Percentiles rank a stretch among this genome's conserved stretches.
Evolutionary conservation across 192 early-diverging fungal genomes (phyloP).

Genomic region (Phycomyces blakesleeanus): DNA sequence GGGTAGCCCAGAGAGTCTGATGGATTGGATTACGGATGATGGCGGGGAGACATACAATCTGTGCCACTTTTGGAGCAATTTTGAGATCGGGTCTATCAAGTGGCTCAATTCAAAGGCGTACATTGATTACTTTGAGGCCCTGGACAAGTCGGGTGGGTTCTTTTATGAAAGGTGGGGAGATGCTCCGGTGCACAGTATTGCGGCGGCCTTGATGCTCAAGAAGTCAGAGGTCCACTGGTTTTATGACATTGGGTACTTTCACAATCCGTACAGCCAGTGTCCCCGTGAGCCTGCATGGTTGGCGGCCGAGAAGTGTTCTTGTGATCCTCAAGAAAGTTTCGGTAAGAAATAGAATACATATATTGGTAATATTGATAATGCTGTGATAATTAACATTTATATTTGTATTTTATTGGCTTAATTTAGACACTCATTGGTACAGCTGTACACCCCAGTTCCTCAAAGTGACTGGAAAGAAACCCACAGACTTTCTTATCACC

Average conservation of each 20-base stretch:
- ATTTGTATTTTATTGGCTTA: too few species aligned
- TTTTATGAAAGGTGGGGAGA: slow-evolving; percentile 85
- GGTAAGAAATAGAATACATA: slow-evolving; percentile 41
- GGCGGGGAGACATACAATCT: slow-evolving; percentile 54
- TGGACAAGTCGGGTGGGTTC: slow-evolving; percentile 80
- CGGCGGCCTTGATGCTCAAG: slow-evolving; percentile 52
- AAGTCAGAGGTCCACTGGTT: slow-evolving; percentile 66
- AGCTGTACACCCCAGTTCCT: slow-evolving; percentile 23
- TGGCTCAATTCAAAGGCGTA: slow-evolving; percentile 67
- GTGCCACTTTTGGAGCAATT: slow-evolving; percentile 80
- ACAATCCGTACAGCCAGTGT: slow-evolving; percentile 59
- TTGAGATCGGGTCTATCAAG: slow-evolving; percentile 69
- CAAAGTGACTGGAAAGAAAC: slow-evolving; percentile 18
- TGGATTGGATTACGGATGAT: slow-evolving; percentile 51
- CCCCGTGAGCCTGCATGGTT: slow-evolving; percentile 44
- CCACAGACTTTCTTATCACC: slow-evolving; percentile 23
- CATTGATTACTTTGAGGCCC: slow-evolving; percentile 58
- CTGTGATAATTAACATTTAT: too few species aligned
- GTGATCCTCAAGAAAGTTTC: slow-evolving; percentile 41
- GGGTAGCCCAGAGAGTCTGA: slow-evolving; percentile 23
- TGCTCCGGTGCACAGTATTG: slow-evolving; percentile 68
- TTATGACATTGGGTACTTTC: slow-evolving; percentile 67
- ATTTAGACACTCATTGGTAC: slow-evolving; percentile 20
- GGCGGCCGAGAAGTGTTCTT: slow-evolving; percentile 49
- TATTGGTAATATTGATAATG: too few species aligned